Evolutionary conservation across 1,284 basidiomycete species (phyloP), one percentile per base, ranked within the genome.

Genomic region (Agaricales sp.): DNA sequence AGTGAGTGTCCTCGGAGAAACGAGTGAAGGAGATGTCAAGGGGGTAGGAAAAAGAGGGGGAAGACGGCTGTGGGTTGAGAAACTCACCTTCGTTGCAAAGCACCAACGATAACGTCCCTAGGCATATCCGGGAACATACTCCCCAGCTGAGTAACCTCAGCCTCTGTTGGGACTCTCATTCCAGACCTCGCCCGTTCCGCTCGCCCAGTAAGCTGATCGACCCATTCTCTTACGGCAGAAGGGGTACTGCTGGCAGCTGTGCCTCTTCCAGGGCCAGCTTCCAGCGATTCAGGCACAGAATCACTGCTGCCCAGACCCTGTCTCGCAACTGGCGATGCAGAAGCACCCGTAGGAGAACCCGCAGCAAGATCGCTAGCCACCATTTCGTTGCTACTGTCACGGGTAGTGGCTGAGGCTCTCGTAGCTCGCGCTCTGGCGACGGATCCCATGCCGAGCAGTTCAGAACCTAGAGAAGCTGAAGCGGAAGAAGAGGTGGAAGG

Each of bases 121-220:
- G 76, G 74, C 25, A 89, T 61, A 60, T 87, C 79, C 14, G 91
- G 90, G 62, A 94, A 94, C 85, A 94, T 92, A 48, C 66, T 74
- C 46, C 76, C 77, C 52, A 93, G 60, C 45, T 86, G 81, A 18
- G 69, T 65, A 45, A 92, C 86, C 66, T 93, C 90, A 24, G 74
- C 67, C 43, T 90, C 86, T 38, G 73, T 74, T 1, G 89, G 85
- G 13, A 81, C 80, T 45, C 86, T 75, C 48, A 87, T 71, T 22
- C 82, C 73, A 45, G 72, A 58, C 51, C 60, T 66, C 22, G 66
- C 62, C 58, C 74, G 63, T 46, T 75, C 71, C 43, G 73, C 61
- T 55, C 82, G 67, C 2, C 86, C 87, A 1, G 85, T 86, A 55
- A 92, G 64, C 57, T 86, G 85, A 52, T 84, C 75, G 30, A 92